Base-by-base conservation (phyloP, 176 grass and related monocot species). In the Juncus inflexus region DNA sequence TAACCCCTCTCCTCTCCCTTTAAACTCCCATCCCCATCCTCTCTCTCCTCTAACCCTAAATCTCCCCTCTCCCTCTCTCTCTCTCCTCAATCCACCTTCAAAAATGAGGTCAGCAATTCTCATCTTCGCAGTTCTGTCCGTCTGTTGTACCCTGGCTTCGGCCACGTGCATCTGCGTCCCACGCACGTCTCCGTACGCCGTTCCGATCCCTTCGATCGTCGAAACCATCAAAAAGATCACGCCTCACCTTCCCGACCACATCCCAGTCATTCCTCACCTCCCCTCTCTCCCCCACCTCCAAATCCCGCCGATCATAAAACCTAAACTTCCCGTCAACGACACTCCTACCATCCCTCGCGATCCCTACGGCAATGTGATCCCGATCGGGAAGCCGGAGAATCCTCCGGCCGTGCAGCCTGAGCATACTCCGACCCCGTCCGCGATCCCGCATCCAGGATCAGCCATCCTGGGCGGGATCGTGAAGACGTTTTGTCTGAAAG, bases 31-130 rank as follows among this genome's bases (percentile, higher is more conserved):
- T 50, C 38, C n/a, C 41, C 64, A 6, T 35, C 37, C 64, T 53
- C 11, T 67, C 38, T 42, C 67, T 57, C 14, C 42, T 42, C 50
- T 56, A 69, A 56, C 57, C 67, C 42, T 57, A 14, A 15, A 10
- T 10, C 39, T 57, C 58, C 43, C 43, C 5, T 52, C 36, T 56
- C 67, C 67, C 67, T 35, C 37, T 16, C 37, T 60, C 40, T 45
- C 54, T 16, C 39, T 38, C 42, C 15, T 15, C 42, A 14, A 14
- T 58, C 54, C 54, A n/a, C n/a, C n/a, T 15, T 0, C 52, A 3
- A 71, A 58, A 56, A 71, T 71, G 68, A 71, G 52, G 40, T 71
- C 40, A 3, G 15, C 15, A 59, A 41, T 57, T 15, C 38, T 71
- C 3, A 4, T 58, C 2, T 40, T 71, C 5, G 54, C 52, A 2